phyloP scores from a whole-genome alignment of 2,329 filamentous ascomycete genomes.

The Cladophialophora chaetospira region DNA sequence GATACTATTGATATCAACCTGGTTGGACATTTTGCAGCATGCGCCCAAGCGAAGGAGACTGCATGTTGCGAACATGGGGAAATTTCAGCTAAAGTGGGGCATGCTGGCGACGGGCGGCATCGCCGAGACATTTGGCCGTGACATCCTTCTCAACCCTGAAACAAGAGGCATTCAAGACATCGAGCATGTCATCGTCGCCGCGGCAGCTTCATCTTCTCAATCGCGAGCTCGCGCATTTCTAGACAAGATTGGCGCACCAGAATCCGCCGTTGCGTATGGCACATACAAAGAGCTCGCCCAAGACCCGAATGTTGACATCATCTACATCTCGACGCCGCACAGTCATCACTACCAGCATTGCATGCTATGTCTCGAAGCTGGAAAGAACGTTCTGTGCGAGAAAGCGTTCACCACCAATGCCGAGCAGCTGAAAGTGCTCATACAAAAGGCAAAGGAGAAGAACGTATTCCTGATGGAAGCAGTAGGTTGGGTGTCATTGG shows the following conservation, averaged over 20 bases:
- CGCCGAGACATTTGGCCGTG: slow-evolving; percentile 66
- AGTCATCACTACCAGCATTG: slow-evolving; percentile 91
- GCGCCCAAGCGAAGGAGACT: not conserved
- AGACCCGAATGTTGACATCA: slow-evolving; percentile 67
- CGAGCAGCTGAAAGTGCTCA: slow-evolving; percentile 70
- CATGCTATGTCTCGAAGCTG: slow-evolving; percentile 76
- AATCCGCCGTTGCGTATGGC: slow-evolving; percentile 66
- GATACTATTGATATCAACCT: too few species aligned
- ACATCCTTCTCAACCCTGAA: slow-evolving; percentile 75
- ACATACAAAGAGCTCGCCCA: slow-evolving; percentile 79
- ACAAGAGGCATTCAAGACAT: slow-evolving; percentile 70
- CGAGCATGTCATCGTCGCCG: slow-evolving; percentile 74
- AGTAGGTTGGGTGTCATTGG: too few species aligned
- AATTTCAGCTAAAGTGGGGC: not conserved
- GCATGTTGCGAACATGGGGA: not conserved
- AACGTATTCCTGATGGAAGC: slow-evolving; percentile 77
- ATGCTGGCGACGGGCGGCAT: slow-evolving; percentile 48
- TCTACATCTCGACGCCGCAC: slow-evolving; percentile 89
- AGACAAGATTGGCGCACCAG: slow-evolving; percentile 66
- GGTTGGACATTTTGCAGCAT: too few species aligned
- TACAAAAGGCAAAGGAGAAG: slow-evolving; percentile 71
- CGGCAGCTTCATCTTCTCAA: slow-evolving; percentile 74
- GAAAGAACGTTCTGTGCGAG: slow-evolving; percentile 87
- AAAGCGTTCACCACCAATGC: slow-evolving; percentile 88
- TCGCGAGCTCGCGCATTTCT: slow-evolving; percentile 72